A percentile compares a stretch with the other conserved stretches of the same genome.
phyloP scores from a whole-genome alignment of 2,329 filamentous ascomycete genomes.

The Aspergillus awamori region DNA sequence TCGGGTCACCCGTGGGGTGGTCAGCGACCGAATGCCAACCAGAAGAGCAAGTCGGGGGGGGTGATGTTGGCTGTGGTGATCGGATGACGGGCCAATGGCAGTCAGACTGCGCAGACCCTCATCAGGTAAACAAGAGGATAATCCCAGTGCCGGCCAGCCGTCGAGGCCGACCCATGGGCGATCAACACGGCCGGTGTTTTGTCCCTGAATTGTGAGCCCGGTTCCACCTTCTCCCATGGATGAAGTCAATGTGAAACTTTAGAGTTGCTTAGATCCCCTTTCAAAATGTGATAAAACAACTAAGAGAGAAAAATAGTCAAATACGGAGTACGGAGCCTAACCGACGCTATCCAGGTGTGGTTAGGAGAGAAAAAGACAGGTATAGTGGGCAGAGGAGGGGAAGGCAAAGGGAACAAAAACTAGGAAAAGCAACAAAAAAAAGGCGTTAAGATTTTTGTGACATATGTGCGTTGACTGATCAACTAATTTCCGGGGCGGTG shows the following conservation, averaged over 20 bases:
- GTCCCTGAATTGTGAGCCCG: conserved; percentile 11
- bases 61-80: neutral
- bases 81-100: conserved; percentile 11
- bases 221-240: conserved; percentile 5
- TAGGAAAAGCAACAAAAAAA: neutral
- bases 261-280: conserved; percentile 4
- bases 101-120: neutral
- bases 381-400: neutral
- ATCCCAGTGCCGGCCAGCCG: conserved; percentile 5
- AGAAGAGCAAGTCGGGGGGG: neutral
- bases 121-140: conserved; percentile 14
- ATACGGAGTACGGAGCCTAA: neutral
- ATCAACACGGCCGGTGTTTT: conserved; percentile 23
- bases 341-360: conserved; percentile 4
- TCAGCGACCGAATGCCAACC: conserved; percentile 6
- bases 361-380: neutral
- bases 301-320: neutral
- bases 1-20: conserved; percentile 6
- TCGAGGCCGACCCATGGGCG: conserved; percentile 21
- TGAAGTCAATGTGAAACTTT: conserved; percentile 14
- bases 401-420: neutral
- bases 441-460: conserved; percentile 9
- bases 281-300: conserved; percentile 1
- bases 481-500: conserved; percentile 2
- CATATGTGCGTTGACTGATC: conserved; percentile 11